These are phyloP conservation scores for Mallotus nudiflorus DNA, from an alignment of 345 rosid species.

Conservation along the genomic window DNA sequence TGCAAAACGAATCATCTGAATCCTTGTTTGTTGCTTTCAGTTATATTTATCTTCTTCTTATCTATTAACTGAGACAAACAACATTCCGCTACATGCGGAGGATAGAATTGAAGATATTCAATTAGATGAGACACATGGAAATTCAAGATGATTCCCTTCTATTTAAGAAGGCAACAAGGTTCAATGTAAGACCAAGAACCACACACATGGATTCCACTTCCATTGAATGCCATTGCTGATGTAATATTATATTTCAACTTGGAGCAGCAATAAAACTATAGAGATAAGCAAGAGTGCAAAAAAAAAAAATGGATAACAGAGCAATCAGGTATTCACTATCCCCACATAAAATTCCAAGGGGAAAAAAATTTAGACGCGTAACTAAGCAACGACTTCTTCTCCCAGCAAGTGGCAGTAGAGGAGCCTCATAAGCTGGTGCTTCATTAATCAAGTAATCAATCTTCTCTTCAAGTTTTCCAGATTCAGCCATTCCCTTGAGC, in stretches of 20 bases:
- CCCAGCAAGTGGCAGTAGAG: slow-evolving; percentile 84
- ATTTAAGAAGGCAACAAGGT: not conserved
- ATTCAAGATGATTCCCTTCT: too few relatives aligned
- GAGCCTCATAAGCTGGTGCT: slow-evolving; percentile 63
- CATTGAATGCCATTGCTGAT: not conserved
- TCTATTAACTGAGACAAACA: too few relatives aligned
- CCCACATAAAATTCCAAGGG: not conserved
- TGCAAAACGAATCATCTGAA: too few relatives aligned
- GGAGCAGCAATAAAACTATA: too few relatives aligned
- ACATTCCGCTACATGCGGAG: too few relatives aligned
- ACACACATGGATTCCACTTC: not conserved
- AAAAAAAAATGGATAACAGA: not conserved
- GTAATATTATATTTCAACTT: not conserved
- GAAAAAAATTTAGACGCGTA: not conserved
- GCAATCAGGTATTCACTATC: not conserved
- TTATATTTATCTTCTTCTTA: too few relatives aligned
- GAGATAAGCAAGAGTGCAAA: not conserved
- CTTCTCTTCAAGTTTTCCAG: slow-evolving; percentile 71
- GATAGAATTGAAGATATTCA: too few relatives aligned
- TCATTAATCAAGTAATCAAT: slow-evolving; percentile 53
- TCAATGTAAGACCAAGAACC: not conserved
- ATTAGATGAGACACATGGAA: too few relatives aligned
- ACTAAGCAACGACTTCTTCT: not conserved
- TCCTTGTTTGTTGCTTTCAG: too few relatives aligned
- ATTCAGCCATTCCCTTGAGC: slow-evolving; percentile 58